Conservation (phyloP, 1,284 basidiomycete genomes). For the Pseudomicrostroma phylloplanum region DNA sequence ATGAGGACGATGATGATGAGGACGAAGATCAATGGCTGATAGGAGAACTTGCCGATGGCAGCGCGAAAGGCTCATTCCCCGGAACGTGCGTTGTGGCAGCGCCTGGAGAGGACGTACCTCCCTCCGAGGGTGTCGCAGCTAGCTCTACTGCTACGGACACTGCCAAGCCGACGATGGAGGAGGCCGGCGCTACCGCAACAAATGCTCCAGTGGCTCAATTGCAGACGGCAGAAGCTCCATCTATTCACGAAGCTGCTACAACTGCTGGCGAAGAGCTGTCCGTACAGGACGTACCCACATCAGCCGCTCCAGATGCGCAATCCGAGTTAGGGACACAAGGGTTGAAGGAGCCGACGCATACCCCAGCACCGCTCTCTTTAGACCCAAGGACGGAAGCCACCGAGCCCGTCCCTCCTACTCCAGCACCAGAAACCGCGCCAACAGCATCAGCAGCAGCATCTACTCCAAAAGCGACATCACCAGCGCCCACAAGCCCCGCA, state of each 20-base stretch:
- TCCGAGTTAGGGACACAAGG: background rate
- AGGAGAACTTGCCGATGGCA: conserved; percentile 43
- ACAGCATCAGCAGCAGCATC: background rate
- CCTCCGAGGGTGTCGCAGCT: conserved; percentile 41
- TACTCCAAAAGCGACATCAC: background rate
- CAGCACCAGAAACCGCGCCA: background rate
- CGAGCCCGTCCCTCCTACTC: background rate
- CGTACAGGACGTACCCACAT: conserved; percentile 9
- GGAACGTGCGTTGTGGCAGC: conserved; percentile 35
- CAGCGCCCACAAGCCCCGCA: conserved; percentile 12
- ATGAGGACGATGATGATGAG: conserved; percentile 43
- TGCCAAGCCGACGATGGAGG: conserved; percentile 11
- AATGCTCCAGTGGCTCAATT: background rate
- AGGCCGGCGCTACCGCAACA: conserved; percentile 17
- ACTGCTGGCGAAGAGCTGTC: conserved; percentile 7
- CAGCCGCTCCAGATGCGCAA: conserved; percentile 5
- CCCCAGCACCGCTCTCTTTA: background rate
- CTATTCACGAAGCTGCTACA: conserved; percentile 9
- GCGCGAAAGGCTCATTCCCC: conserved; percentile 47
- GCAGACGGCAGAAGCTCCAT: background rate
- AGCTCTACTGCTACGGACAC: conserved; percentile 7
- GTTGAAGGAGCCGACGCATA: background rate
- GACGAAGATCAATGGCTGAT: conserved; percentile 51
- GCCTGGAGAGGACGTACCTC: conserved; percentile 56
- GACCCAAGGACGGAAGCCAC: too few relatives aligned